Evolutionary conservation across 345 rosid species (phyloP).

Genomic region (Gossypium rotundifolium): DNA sequence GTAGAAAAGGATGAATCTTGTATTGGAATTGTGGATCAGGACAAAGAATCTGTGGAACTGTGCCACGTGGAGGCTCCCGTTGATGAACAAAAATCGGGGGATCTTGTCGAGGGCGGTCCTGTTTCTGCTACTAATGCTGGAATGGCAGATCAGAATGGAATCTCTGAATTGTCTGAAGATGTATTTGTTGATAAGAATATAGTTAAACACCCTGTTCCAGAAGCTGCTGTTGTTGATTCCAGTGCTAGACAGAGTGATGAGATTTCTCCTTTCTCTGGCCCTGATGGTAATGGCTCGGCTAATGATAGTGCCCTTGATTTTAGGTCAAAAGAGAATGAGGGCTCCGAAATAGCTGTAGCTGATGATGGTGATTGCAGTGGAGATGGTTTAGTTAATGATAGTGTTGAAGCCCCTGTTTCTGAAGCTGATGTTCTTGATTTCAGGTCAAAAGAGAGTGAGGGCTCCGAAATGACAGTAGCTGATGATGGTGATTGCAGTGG

Average conservation of each 20-base stretch:
- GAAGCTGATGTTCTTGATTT: background rate
- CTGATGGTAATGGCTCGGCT: background rate
- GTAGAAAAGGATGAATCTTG: background rate
- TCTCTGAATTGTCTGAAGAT: background rate
- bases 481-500: background rate
- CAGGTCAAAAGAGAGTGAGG: background rate
- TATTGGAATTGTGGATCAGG: constrained; percentile 7
- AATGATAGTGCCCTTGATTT: background rate
- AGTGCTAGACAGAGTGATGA: background rate
- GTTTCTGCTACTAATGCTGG: background rate
- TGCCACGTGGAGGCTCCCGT: constrained; percentile 5
- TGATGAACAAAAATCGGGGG: background rate
- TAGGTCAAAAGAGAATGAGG: background rate
- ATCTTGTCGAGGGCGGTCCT: background rate
- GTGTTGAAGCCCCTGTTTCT: background rate
- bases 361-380: background rate
- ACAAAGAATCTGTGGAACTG: background rate
- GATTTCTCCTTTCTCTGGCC: background rate
- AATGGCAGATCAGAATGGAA: background rate
- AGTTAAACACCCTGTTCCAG: background rate
- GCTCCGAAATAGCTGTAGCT: background rate
- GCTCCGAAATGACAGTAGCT: background rate
- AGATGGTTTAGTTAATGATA: background rate
- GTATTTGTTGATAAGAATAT: background rate
- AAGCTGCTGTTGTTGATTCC: background rate